These are phyloP conservation scores for Letharia columbiana DNA, from an alignment of 495 filamentous ascomycete species.

Conservation along the genomic window DNA sequence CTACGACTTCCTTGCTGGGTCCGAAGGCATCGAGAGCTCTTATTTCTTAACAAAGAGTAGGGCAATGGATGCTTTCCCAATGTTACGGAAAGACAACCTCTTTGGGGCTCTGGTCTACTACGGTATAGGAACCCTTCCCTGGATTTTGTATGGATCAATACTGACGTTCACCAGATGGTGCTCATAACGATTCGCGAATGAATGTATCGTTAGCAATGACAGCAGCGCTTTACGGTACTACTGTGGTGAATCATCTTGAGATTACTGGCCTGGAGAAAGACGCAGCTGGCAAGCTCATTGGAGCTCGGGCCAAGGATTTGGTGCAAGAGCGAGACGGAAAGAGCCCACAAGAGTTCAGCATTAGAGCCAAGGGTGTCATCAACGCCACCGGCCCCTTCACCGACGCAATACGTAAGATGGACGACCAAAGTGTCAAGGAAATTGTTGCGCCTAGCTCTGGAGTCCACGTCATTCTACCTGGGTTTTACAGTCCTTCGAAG, in stretches of 20 bases:
- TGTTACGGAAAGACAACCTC: conserved; percentile 80
- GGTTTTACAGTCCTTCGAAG: conserved; percentile 87
- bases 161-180: conserved; percentile 55
- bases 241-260: conserved; percentile 88
- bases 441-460: conserved; percentile 93
- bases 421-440: conserved; percentile 62
- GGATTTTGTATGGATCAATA: background rate
- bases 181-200: conserved; percentile 98
- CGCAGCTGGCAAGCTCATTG: conserved; percentile 64
- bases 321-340: conserved; percentile 52
- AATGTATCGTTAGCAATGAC: conserved; percentile 96
- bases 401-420: conserved; percentile 86
- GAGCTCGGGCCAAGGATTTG: conserved; percentile 69
- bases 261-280: conserved; percentile 80
- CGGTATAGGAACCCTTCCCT: conserved; percentile 36
- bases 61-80: conserved; percentile 93
- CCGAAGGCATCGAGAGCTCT: conserved; percentile 93
- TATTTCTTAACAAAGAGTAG: conserved; percentile 95
- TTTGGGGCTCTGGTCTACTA: conserved; percentile 95
- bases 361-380: conserved; percentile 85
- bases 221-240: conserved; percentile 84
- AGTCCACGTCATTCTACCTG: conserved; percentile 89
- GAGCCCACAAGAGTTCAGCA: conserved; percentile 52
- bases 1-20: conserved; percentile 90
- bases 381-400: conserved; percentile 97